Base-by-base conservation (phyloP, 1,139 yeast species). In the Candida sanyaensis region DNA sequence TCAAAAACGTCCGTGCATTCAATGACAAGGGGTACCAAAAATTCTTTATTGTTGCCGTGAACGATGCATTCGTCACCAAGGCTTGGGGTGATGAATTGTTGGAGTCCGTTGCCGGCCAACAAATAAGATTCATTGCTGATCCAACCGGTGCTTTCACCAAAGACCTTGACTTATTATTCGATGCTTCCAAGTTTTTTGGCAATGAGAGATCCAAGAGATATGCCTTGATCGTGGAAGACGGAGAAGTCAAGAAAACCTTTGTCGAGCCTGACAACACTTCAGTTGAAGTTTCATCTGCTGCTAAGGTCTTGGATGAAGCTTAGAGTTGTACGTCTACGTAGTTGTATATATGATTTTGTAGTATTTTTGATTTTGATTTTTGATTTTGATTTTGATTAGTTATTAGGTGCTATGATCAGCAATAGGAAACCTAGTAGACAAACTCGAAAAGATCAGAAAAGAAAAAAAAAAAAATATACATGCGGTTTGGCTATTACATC, bases 221-320 rank as follows among this genome's bases (percentile, higher is more conserved):
- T 58, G 96, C 93, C 30, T 75, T 88, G 46, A 67, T 88, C 50
- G 84, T 88, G 17, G 85, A 88, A 54, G 81, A 89, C 55, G 96
- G 96, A 43, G 73, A 73, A 55, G 92, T 90, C 44, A 68, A 70
- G 44, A 68, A 83, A 56, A 73, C 82, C 36, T 86, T 86, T 63
- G 81, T 84, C 46, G 97, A 90, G 70, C 96, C 96, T 23, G 96
- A 89, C 61, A 83, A 83, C 67, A 82, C 85, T 47, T 81, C 92
- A 10, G 80, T 90, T 50, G 78, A 81, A 50, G 78, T 74, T 41
- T 71, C 78, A 31, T 72, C 61, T 10, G 79, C 79, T 6, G 55
- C 61, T 23, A 68, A 73, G 43, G 79, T 75, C 26, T 66, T 74
- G 54, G 53, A 55, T 41, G 56, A 62, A 31, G 63, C 64, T 31